Percentiles rank a stretch among this genome's conserved stretches.
These are phyloP conservation scores for Alternaria arbusti DNA, from an alignment of 2,329 filamentous ascomycete species.

Conservation along the genomic window DNA sequence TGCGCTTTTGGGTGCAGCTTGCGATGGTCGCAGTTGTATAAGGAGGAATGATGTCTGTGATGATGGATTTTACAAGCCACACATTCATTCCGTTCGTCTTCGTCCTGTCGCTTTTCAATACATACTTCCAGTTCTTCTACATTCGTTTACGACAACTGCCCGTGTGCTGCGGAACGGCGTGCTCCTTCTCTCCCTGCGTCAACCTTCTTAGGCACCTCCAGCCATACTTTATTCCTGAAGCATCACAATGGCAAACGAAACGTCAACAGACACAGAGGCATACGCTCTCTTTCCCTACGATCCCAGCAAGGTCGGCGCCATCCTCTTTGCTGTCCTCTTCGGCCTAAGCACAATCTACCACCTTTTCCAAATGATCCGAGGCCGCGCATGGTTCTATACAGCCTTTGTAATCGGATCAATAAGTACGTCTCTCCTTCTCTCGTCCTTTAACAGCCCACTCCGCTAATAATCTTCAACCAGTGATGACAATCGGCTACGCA, in stretches of 20 bases:
- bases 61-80: neutral
- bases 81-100: neutral
- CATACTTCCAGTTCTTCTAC: neutral
- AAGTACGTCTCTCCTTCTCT: slow-evolving; percentile 2
- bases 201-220: neutral
- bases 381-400: slow-evolving; percentile 32
- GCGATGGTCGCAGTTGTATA: neutral
- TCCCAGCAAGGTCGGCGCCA: slow-evolving; percentile 16
- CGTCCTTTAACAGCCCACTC: no score
- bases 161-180: neutral
- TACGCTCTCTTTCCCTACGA: slow-evolving; percentile 20
- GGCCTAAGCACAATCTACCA: slow-evolving; percentile 25
- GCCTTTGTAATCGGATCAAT: slow-evolving; percentile 24
- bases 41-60: neutral
- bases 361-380: slow-evolving; percentile 22
- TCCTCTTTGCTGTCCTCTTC: slow-evolving; percentile 21
- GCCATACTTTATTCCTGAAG: neutral
- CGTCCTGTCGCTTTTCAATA: neutral
- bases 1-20: neutral
- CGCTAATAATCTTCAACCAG: neutral
- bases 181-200: neutral
- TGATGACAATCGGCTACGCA: slow-evolving; percentile 30
- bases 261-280: neutral
- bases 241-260: slow-evolving; percentile 14
- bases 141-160: neutral